Base-by-base conservation (phyloP, 108 stramenopile genomes). In the Poteriospumella lacustris region DNA sequence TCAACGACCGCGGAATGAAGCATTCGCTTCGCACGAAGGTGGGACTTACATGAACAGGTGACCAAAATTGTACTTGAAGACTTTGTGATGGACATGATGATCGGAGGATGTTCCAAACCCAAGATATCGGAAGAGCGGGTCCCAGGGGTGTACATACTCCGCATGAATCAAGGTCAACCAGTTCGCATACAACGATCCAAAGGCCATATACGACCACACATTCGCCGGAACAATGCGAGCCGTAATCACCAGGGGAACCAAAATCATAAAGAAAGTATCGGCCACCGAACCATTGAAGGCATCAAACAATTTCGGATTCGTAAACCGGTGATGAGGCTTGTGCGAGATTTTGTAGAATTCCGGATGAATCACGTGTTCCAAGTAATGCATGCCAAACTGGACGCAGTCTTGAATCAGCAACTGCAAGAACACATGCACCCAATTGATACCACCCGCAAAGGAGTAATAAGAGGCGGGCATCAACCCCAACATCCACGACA, bases 11-110 rank as follows among this genome's bases (percentile, higher is more conserved):
- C 15, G 19, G 19, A 56, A 56, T 19, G 19, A 24, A 56, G 19
- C 15, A 56, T 56, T 56, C 24, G 15, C 24, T 19, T 56, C 19
- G 52, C 24, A 56, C 15, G 15, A 56, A 19, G 24, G 24, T 19
- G 19, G 19, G 24, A 56, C 52, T 56, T 64, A 64, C 60, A 92
- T 92, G 86, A 95, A 93, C 75, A 93, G 88, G 84, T 97, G 96
- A 33, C 96, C 94, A 79, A 88, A 95, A 82, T 97, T 97, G 79
- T 87, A 93, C 73, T 89, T 91, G 90, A 94, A 97, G 78, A 93
- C 83, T 68, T 89, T 91, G 80, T 97, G 96, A 84, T 97, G 96
- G n/a, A 93, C 92, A 79, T 93, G 92, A 88, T 97, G 96, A 83
- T 95, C 92, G 2, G 87, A 91, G 3, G 92, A 85, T 36, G 94